Evolutionary conservation across 2,329 filamentous ascomycete species (phyloP), one percentile per base, ranked within the genome.

Genomic region (Xylaria multiplex): DNA sequence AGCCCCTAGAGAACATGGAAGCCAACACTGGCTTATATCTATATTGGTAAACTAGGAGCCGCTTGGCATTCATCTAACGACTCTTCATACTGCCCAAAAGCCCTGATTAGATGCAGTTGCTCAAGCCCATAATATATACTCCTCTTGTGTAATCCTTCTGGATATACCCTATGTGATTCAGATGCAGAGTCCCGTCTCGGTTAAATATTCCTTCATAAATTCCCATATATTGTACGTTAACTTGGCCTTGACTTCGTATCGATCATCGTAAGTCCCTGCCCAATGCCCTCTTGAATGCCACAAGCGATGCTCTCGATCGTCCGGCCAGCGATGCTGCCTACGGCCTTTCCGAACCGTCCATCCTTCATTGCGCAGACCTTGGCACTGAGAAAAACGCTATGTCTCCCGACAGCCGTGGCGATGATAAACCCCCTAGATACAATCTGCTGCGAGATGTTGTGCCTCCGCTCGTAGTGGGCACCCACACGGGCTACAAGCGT

Each of bases 221-320:
- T 32, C 45, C 43, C n/a, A 35, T 52, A 11, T 30, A 27, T 24
- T 22, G 11, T 8, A 55, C 2, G 16, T 55, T 35, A 62, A 4
- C n/a, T 32, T 42, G 16, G 19, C 14, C 35, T 64, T 48, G 59
- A 62, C 64, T 66, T 71, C 66, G 67, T 68, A 46, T 75, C 69
- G 37, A 75, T 70, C 60, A 72, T 66, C 30, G 62, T 62, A 43
- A 76, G 50, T 14, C 75, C 76, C 13, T 77, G 77, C 19, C 80
- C 79, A 83, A 85, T 80, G 6, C 91, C 89, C 70, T 92, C 88
- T 71, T 88, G 87, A 48, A 93, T 80, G 0, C 91, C 91, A 14
- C 88, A 89, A 1, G 87, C 84, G 57, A 93, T 79, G 22, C 88
- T 86, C 68, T 89, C 84, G 1, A 91, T 77, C 72, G 88, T 84